A percentile compares a stretch with the other conserved stretches of the same genome.
These are phyloP conservation scores for Podospora didyma DNA, from an alignment of 495 filamentous ascomycete species.

Conservation along the genomic window DNA sequence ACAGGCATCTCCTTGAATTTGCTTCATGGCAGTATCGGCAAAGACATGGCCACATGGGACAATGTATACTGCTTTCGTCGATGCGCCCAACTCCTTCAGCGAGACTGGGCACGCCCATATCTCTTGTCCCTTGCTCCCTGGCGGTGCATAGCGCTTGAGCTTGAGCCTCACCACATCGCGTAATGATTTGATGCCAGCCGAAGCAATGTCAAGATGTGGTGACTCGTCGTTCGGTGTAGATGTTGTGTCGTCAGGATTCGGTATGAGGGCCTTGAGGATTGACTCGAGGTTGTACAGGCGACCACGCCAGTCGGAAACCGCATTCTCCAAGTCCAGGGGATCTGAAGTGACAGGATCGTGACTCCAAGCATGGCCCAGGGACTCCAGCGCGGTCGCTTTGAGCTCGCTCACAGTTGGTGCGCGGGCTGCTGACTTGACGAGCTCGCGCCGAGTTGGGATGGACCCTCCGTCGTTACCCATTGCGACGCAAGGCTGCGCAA, in stretches of 20 bases:
- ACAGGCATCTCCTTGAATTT: constrained; percentile 54
- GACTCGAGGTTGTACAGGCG: constrained; percentile 95
- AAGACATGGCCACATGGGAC: constrained; percentile 97
- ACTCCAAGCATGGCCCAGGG: constrained; percentile 78
- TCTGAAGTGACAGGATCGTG: constrained; percentile 81
- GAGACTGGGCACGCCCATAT: constrained; percentile 82
- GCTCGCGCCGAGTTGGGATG: constrained; percentile 91
- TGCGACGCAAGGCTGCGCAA: not conserved
- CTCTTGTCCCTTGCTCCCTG: constrained; percentile 41
- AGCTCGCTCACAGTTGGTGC: constrained; percentile 80
- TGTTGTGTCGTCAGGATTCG: constrained; percentile 26
- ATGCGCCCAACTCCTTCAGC: constrained; percentile 78
- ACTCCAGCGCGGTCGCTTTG: constrained; percentile 81
- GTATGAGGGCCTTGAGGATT: constrained; percentile 75
- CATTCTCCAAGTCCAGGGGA: constrained; percentile 59
- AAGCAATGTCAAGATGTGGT: constrained; percentile 57
- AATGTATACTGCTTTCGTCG: constrained; percentile 77
- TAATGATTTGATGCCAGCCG: constrained; percentile 70
- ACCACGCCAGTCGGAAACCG: constrained; percentile 82
- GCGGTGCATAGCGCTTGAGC: constrained; percentile 55
- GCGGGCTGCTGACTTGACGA: constrained; percentile 84
- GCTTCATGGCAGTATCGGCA: constrained; percentile 75
- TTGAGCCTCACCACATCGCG: constrained; percentile 88
- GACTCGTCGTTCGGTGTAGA: constrained; percentile 21
- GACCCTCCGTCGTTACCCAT: constrained; percentile 95